A percentile compares a stretch with the other conserved stretches of the same genome.
These are phyloP conservation scores for Abelmoschus esculentus DNA, from an alignment of 345 rosid genomes.

Conservation along the genomic window DNA sequence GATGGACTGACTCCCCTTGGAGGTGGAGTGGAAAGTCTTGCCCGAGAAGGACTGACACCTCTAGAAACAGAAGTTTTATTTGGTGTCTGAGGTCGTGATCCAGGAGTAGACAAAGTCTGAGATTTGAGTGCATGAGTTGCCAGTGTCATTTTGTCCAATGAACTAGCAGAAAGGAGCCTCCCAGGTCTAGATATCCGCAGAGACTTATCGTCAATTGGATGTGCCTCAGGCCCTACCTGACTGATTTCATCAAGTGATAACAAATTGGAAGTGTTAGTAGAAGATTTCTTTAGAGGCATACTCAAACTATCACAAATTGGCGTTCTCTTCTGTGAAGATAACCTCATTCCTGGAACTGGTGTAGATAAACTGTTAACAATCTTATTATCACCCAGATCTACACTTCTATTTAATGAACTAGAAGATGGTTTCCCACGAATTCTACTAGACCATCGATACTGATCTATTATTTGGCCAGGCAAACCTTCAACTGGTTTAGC, in stretches of 20 bases:
- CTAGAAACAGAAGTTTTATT: conserved; percentile 44
- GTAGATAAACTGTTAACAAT: conserved; percentile 30
- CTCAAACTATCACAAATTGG: conserved; percentile 33
- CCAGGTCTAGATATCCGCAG: conserved; percentile 28
- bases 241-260: conserved; percentile 31
- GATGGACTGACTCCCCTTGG: conserved; percentile 61
- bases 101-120: conserved; percentile 36
- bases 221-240: conserved; percentile 33
- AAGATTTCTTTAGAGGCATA: conserved; percentile 50
- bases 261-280: conserved; percentile 41
- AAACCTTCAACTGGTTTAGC: conserved; percentile 73
- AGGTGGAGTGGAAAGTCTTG: conserved; percentile 20
- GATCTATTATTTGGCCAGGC: conserved; percentile 68
- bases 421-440: conserved; percentile 48
- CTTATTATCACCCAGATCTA: conserved; percentile 58
- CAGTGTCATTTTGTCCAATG: conserved; percentile 44
- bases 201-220: conserved; percentile 41
- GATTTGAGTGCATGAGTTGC: conserved; percentile 42
- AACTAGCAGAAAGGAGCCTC: conserved; percentile 38
- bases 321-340: conserved; percentile 44
- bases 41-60: conserved; percentile 35
- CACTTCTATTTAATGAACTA: conserved; percentile 43
- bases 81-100: conserved; percentile 67
- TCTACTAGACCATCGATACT: conserved; percentile 91
- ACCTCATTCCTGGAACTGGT: conserved; percentile 32